Conservation (phyloP, 2,329 filamentous ascomycete species). For the Verticillium albo-atrum region DNA sequence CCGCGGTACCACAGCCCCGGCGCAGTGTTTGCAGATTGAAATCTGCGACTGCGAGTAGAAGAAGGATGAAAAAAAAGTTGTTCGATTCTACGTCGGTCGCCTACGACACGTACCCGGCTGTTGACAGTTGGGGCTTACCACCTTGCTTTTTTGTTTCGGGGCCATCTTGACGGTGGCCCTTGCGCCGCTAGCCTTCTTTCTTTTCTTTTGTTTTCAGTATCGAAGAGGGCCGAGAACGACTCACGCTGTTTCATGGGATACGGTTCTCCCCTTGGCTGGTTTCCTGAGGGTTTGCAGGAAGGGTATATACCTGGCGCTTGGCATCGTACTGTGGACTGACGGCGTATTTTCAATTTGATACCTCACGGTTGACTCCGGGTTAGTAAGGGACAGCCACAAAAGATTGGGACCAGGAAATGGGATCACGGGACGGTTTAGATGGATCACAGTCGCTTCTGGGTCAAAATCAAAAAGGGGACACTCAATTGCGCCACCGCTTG, state of each 20-base stretch:
- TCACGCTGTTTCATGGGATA: background rate
- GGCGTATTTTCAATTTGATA: constrained; percentile 8
- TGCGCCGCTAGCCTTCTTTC: background rate
- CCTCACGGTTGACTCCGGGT: constrained; percentile 3
- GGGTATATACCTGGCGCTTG: background rate
- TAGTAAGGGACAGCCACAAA: background rate
- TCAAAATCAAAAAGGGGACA: background rate
- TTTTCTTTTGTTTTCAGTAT: constrained; percentile 9
- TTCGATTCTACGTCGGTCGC: constrained; percentile 3
- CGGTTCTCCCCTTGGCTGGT: background rate
- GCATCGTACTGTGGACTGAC: constrained; percentile 2
- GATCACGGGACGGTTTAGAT: constrained; percentile 2
- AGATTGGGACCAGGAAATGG: background rate
- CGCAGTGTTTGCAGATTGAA: too few species aligned
- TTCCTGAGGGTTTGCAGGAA: background rate
- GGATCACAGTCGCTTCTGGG: constrained; percentile 10
- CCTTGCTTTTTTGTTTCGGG: background rate
- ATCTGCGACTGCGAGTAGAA: background rate
- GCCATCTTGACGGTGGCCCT: background rate
- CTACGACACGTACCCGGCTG: background rate
- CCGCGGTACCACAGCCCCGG: too few species aligned
- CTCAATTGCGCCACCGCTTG: background rate
- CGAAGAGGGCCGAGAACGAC: background rate
- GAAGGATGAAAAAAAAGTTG: too few species aligned
- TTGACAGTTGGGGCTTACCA: background rate